phyloP scores from a whole-genome alignment of 169 alveolate genomes.

The Pseudocohnilembus persalinus region DNA sequence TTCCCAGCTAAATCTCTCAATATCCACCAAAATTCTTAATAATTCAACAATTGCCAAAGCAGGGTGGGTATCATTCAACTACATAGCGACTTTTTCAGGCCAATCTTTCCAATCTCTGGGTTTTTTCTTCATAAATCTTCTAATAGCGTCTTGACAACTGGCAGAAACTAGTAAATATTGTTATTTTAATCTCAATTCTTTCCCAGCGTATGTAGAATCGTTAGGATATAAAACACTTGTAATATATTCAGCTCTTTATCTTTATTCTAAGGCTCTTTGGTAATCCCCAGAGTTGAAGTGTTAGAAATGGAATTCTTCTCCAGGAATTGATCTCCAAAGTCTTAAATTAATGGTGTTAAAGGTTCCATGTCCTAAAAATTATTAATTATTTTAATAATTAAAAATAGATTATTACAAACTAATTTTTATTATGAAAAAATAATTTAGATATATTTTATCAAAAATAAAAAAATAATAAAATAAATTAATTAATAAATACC shows the following conservation, averaged over 20 bases:
- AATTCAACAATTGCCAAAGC: slow-evolving; percentile 94
- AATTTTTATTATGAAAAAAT: no score
- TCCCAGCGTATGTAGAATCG: slow-evolving; percentile 92
- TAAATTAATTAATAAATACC: slow-evolving; percentile 60
- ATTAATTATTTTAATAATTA: no score
- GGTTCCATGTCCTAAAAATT: slow-evolving; percentile 79
- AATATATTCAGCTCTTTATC: slow-evolving; percentile 93
- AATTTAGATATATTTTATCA: no score
- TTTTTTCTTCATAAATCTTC: slow-evolving; percentile 87
- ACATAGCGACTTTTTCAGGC: slow-evolving; percentile 86
- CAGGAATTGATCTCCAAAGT: slow-evolving; percentile 92
- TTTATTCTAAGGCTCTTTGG: slow-evolving; percentile 87
- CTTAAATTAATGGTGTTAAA: slow-evolving; percentile 93
- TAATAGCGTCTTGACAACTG: slow-evolving; percentile 88
- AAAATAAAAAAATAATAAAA: no score
- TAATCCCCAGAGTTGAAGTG: slow-evolving; percentile 92
- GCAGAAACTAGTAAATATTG: slow-evolving; percentile 96
- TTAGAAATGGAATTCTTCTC: slow-evolving; percentile 92
- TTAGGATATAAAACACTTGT: slow-evolving; percentile 96
- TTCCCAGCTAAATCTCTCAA: slow-evolving; percentile 88
- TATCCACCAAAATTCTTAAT: slow-evolving; percentile 91
- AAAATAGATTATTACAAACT: no score
- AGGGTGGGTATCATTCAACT: slow-evolving; percentile 97
- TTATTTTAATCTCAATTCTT: slow-evolving; percentile 93
- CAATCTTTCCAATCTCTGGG: slow-evolving; percentile 89